Conservation (phyloP, 257 asterid genomes). For the Verbena officinalis region DNA sequence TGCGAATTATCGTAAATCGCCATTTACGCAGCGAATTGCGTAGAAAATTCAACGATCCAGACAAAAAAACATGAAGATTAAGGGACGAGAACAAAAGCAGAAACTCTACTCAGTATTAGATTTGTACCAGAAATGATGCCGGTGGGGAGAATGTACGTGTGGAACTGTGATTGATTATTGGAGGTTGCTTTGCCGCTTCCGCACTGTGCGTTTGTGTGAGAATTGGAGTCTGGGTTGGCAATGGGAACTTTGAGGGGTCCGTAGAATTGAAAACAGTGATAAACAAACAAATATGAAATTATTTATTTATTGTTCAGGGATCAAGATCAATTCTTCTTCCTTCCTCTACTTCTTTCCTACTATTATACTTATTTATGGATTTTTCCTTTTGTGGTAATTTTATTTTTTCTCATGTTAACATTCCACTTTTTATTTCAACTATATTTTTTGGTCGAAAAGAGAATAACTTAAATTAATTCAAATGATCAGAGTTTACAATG, state of each 20-base stretch:
- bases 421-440: too few relatives aligned
- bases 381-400: too few relatives aligned
- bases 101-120: neutral
- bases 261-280: constrained; percentile 6
- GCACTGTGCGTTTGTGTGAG: constrained; percentile 15
- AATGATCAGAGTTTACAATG: too few relatives aligned
- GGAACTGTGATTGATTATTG: constrained; percentile 5
- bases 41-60: neutral
- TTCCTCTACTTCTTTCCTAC: neutral
- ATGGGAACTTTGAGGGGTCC: constrained; percentile 34
- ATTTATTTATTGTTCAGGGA: too few relatives aligned
- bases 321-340: neutral
- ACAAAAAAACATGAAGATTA: neutral
- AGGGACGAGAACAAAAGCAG: neutral
- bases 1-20: neutral
- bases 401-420: too few relatives aligned
- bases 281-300: constrained; percentile 1
- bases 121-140: neutral
- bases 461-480: too few relatives aligned
- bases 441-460: too few relatives aligned
- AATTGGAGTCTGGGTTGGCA: neutral
- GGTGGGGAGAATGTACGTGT: neutral
- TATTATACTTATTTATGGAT: neutral
- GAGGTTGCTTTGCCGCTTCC: too few relatives aligned
- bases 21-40: neutral